Percentiles rank a stretch among this genome's conserved stretches.
phyloP scores from a whole-genome alignment of 345 rosid genomes.

The Aegle marmelos region DNA sequence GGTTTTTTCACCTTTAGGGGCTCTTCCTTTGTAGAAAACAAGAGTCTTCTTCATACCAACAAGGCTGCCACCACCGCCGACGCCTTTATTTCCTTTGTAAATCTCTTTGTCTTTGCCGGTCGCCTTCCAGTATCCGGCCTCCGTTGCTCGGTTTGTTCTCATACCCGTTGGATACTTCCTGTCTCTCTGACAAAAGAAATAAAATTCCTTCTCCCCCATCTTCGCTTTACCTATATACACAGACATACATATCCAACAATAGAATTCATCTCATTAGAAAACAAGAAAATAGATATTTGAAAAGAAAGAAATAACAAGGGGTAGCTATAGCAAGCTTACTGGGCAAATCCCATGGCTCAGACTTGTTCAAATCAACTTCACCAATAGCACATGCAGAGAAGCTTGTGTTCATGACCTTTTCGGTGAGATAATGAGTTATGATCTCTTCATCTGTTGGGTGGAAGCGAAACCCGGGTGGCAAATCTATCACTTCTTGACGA shows the following conservation, averaged over 20 bases:
- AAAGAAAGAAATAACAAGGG: too few species aligned
- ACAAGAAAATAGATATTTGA: neutral
- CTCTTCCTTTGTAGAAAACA: conserved; percentile 92
- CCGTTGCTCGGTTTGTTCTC: conserved; percentile 94
- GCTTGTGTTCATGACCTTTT: conserved; percentile 47
- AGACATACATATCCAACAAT: neutral
- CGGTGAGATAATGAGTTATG: conserved; percentile 58
- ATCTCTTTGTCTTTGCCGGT: conserved; percentile 95
- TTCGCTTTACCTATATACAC: conserved; percentile 63
- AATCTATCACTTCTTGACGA: conserved; percentile 54
- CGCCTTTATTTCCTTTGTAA: conserved; percentile 45
- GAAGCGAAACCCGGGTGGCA: conserved; percentile 91
- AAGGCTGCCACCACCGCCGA: conserved; percentile 24
- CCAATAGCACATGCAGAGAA: conserved; percentile 61
- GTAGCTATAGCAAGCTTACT: conserved; percentile 30
- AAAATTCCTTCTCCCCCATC: conserved; percentile 96
- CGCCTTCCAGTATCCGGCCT: conserved; percentile 95
- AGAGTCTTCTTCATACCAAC: conserved; percentile 99
- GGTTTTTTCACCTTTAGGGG: conserved; percentile 93
- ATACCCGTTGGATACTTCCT: conserved; percentile 96
- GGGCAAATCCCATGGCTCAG: conserved; percentile 94
- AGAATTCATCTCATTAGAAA: neutral
- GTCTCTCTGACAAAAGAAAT: conserved; percentile 91
- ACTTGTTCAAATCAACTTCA: conserved; percentile 88
- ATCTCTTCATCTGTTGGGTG: conserved; percentile 96